Evolutionary conservation across 352 stramenopile species (phyloP), one percentile per base, ranked within the genome.

Genomic region (Pythium aphanidermatum): DNA sequence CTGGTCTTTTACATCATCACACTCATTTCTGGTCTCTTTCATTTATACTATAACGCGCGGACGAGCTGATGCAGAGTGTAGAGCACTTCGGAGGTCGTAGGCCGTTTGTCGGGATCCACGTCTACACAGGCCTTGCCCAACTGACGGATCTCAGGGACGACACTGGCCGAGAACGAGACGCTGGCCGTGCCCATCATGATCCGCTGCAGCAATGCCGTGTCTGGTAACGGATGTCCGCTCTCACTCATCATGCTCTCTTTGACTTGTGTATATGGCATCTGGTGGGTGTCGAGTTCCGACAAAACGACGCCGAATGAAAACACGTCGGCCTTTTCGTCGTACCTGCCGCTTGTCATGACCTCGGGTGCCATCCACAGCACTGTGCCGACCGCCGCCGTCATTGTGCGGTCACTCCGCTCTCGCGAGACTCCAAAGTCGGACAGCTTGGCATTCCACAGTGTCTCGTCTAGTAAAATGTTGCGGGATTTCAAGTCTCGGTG

Each of bases 261-360:
- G n/a, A 37, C 45, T 29, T 51, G 26, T 6, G 48, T 37, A 29
- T 63, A 69, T 20, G 60, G 60, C 32, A 65, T 28, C 16, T 39
- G 19, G 9, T 70, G 60, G 19, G 67, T 61, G 47, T 80, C 72
- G 16, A 84, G 41, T 47, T 81, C 72, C 2, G 66, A 68, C 2
- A 84, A 47, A 43, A 84, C 39, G n/a, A 84, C 51, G 28, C 69
- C 72, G 29, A 84, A 69, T 10, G 66, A 74, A 35, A 75, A 85
- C 6, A 84, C 42, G 55, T 85, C 72, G 35, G 67, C 60, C 49
- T 65, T 68, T 3, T 68, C 55, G 33, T 66, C 70, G 24, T 58
- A 70, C 10, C 58, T 51, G 29, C 66, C 57, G 8, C 69, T 66
- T 2, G 63, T 42, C 50, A 75, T 64, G 19, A 77, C 66, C 35